Base-by-base conservation (phyloP, 179 eudicot genomes). In the Silene vulgaris region DNA sequence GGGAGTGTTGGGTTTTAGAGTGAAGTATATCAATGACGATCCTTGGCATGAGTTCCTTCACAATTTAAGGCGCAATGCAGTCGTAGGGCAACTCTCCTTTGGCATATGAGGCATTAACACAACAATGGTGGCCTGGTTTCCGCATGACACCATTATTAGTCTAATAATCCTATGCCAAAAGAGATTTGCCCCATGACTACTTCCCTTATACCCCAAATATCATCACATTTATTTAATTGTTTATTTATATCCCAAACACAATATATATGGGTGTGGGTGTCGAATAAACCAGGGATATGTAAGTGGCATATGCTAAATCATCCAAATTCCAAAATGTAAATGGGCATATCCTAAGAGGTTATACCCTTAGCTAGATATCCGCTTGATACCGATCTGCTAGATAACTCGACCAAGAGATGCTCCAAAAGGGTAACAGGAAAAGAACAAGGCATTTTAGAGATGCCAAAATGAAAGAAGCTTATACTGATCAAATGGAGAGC, bases 61-160 rank as follows among this genome's bases (percentile, higher is more conserved):
- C 19, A 29, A 23, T 37, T 20, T 29, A 87, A 87, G 89, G 32
- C 75, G 73, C 60, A 67, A 77, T 79, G 74, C 80, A 82, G 82
- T 85, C 54, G 62, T 45, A 89, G 93, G 93, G 89, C 93, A 89
- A 86, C 90, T 89, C 93, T 89, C 93, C 93, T 87, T 87, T 89
- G 93, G 90, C 93, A 73, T 57, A 29, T 29, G 80, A 43, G 73
- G 0, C 61, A 23, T 0, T 32, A 66, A 32, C 70, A 66, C 8
- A 66, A 14, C 23, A 16, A 65, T 5, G 48, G 4, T 32, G 5
- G 23, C 16, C 69, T 28, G 17, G 17, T n/a, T 6, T 64, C 7
- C 37, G 1, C 30, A 0, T 28, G 30, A 28, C 30, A 64, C 20
- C 40, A 29, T 65, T 12, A 11, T 13, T 14, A 30, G 23, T 66